Evolutionary conservation across 2,329 filamentous ascomycete species (phyloP).

Genomic region (Lasiodiplodia citricola): DNA sequence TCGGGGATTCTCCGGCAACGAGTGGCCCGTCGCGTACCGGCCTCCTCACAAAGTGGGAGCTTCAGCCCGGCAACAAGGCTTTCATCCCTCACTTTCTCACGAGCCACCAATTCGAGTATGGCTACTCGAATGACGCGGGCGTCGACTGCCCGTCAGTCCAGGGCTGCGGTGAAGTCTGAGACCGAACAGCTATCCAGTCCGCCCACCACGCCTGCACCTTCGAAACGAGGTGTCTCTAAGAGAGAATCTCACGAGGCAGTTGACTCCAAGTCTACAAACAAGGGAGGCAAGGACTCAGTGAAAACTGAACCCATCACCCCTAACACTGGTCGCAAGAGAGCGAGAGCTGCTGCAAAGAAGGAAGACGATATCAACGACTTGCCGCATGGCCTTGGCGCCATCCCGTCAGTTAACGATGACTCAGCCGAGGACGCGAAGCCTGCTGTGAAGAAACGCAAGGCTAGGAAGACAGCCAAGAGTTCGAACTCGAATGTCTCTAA

Average conservation of each 20-base stretch:
- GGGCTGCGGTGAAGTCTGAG: slow-evolving; percentile 29
- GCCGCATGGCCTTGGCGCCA: slow-evolving; percentile 61
- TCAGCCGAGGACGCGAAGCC: slow-evolving; percentile 11
- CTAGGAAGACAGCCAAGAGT: slow-evolving; percentile 27
- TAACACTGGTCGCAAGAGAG: slow-evolving; percentile 42
- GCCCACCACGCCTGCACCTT: slow-evolving; percentile 45
- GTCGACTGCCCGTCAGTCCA: slow-evolving; percentile 32
- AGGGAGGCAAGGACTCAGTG: not conserved
- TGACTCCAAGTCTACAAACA: slow-evolving; percentile 30
- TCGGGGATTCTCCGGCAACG: slow-evolving; percentile 10
- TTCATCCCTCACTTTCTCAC: not conserved
- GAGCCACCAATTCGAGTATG: slow-evolving; percentile 32
- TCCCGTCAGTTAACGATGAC: slow-evolving; percentile 27
- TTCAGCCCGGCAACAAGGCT: not conserved
- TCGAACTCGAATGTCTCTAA: slow-evolving; percentile 31
- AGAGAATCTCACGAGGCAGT: slow-evolving; percentile 32
- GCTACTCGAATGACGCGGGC: slow-evolving; percentile 38
- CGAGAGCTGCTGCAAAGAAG: slow-evolving; percentile 41
- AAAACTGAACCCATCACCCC: slow-evolving; percentile 27
- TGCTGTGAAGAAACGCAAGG: not conserved
- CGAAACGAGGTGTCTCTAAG: slow-evolving; percentile 27
- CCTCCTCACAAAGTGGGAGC: not conserved
- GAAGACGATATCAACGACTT: slow-evolving; percentile 54
- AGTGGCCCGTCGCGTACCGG: not conserved
- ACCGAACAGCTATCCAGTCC: slow-evolving; percentile 51